Base-by-base conservation (phyloP, 768 basidiomycete genomes). In the Dioszegia crocea region DNA sequence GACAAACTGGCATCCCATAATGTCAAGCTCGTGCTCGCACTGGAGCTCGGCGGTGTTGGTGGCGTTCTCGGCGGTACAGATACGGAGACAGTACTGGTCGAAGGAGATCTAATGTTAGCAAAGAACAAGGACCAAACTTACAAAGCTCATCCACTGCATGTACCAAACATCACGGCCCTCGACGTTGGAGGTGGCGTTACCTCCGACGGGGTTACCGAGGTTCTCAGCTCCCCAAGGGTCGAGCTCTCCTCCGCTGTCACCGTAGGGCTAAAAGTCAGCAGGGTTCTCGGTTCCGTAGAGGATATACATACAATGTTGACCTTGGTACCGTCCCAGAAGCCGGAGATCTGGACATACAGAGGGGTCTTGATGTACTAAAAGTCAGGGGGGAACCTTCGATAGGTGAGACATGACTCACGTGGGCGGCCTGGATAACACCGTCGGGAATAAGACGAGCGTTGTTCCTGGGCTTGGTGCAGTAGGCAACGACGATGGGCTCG, bases 281-380 rank as follows among this genome's bases (percentile, higher is more conserved):
- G 4, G 2, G 41, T 21, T 24, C n/a, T n/a, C n/a, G n/a, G n/a
- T n/a, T n/a, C n/a, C n/a, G n/a, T n/a, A n/a, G 19, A 8, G 54
- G 19, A 5, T 12, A 24, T 19, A 68, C 67, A 65, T 40, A 69
- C 75, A 53, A 81, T 76, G 71, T 80, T 79, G 63, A 80, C 64
- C 67, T 71, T 78, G 44, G 78, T 79, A 11, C 79, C 74, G 64
- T 80, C 79, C 47, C 77, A 79, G 56, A 72, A 71, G 79, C 86
- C 89, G 47, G 61, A 45, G 54, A 78, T 75, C 69, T 81, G 80
- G 48, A 80, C 78, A 65, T 80, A 81, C 24, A 76, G 64, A 3
- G 79, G 78, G 11, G 80, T 81, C 70, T 78, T 78, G 69, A 80
- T 78, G 61, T 79, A 81, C 65, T 78, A 48, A 2, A 39, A n/a